Conservation (phyloP, 352 stramenopile genomes). For the Phytophthora nicotianae region DNA sequence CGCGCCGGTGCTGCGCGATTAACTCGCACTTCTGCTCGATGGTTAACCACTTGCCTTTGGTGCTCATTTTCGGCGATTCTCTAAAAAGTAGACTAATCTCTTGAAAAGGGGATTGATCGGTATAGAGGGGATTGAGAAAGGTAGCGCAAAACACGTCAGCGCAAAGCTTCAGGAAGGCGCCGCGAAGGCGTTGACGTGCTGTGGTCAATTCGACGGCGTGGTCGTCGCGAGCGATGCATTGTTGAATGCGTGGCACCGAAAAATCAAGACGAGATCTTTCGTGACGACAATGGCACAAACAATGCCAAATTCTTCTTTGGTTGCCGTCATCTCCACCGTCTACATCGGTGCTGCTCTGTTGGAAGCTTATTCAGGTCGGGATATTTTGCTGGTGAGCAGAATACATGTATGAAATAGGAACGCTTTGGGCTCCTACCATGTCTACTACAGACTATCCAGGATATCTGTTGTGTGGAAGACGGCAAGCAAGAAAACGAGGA, state of each 20-base stretch:
- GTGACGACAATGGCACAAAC: neutral
- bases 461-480: neutral
- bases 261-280: neutral
- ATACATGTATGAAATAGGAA: neutral
- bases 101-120: constrained; percentile 19
- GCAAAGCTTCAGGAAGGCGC: constrained; percentile 15
- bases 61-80: constrained; percentile 11
- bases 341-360: neutral
- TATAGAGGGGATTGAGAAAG: constrained; percentile 16
- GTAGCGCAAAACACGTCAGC: neutral
- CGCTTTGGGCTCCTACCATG: too few relatives aligned
- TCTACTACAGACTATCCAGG: too few relatives aligned
- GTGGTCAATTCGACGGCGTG: constrained; percentile 7
- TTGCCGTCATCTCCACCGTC: neutral
- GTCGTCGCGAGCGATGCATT: neutral
- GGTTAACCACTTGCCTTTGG: constrained; percentile 34
- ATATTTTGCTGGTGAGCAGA: neutral
- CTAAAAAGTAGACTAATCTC: neutral
- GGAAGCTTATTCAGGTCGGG: neutral
- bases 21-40: constrained; percentile 36
- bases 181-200: constrained; percentile 1
- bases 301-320: neutral
- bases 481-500: constrained; percentile 7
- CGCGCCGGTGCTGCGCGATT: constrained; percentile 25
- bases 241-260: constrained; percentile 3